Base-by-base conservation (phyloP, 2,329 filamentous ascomycete species). In the Teratosphaeria pseudoeucalypti region DNA sequence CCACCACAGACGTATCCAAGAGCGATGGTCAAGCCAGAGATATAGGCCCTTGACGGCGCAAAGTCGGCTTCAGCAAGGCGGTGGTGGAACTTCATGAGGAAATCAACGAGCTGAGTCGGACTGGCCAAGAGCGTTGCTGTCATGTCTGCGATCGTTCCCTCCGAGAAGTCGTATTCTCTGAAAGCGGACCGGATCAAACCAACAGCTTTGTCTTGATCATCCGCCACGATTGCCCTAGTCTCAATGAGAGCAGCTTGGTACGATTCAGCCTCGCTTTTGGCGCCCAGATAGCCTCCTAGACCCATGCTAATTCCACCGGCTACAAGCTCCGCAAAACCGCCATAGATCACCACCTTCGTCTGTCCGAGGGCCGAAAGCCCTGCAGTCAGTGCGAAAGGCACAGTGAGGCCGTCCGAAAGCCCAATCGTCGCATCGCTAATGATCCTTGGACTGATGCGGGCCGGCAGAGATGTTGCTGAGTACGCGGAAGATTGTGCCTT, bases 1-100 rank as follows among this genome's bases (percentile, higher is more conserved):
- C 87, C 87, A 23, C 87, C 87, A 26, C 89, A 71, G 57, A 89
- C 85, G 70, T 90, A 90, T 39, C 85, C 85, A 16, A 84, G 67
- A 0, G 85, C 84, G 66, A 90, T 86, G 9, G 84, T 88, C 29
- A 85, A 63, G 2, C 85, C 87, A 0, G 82, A 85, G 53, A 74
- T 74, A 67, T 74, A 78, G 11, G 77, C 77, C 60, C 76, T 73
- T 2, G 62, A 63, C 19, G 65, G 58, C 55, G 77, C 75, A 56
- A 73, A 74, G 52, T 77, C 74, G 1, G 77, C 77, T 60, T 74
- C 72, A 1, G 73, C 66, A 49, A 79, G 73, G 55, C 76, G 73
- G 63, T 80, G 76, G 62, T 81, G 72, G 61, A 80, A 80, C 27
- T 73, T 70, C 63, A 81, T 72, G 43, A 81, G 68, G 63, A 81